Conservation (phyloP, 2,329 filamentous ascomycete species). For the Aspergillus terreus region DNA sequence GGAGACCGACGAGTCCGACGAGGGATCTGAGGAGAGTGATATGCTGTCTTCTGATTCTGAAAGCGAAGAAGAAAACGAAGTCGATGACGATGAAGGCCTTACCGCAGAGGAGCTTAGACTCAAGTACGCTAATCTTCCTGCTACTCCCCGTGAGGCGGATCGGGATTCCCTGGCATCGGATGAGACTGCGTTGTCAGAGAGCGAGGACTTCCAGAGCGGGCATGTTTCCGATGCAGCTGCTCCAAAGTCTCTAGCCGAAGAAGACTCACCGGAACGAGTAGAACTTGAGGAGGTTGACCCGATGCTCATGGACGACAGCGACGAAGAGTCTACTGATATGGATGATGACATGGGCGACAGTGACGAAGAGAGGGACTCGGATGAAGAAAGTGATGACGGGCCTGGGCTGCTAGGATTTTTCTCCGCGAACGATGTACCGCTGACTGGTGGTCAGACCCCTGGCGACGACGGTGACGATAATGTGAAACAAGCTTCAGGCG, state of each 20-base stretch:
- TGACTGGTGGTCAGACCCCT: conserved; percentile 9
- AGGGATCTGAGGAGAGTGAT: conserved; percentile 51
- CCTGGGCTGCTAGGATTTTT: conserved; percentile 47
- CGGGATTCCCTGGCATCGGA: conserved; percentile 23
- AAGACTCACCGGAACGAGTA: conserved; percentile 22
- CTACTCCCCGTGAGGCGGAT: conserved; percentile 18
- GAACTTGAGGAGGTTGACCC: conserved; percentile 44
- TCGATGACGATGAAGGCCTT: conserved; percentile 43
- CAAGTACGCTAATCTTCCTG: conserved; percentile 45
- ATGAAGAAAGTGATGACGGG: conserved; percentile 39
- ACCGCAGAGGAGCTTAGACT: conserved; percentile 45
- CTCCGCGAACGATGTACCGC: conserved; percentile 37
- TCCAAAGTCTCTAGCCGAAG: conserved; percentile 16
- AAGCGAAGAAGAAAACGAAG: conserved; percentile 35
- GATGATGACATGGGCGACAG: conserved; percentile 48
- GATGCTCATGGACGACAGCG: conserved; percentile 43
- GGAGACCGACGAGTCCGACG: conserved; percentile 51
- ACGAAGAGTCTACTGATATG: conserved; percentile 46
- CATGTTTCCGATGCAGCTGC: conserved; percentile 16
- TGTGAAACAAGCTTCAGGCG: conserved; percentile 18
- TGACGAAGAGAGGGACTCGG: conserved; percentile 39
- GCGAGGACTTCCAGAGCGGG: conserved; percentile 6
- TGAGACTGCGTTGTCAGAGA: conserved; percentile 17
- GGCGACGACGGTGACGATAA: conserved; percentile 33
- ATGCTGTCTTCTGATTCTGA: conserved; percentile 47